phyloP scores from a whole-genome alignment of 495 filamentous ascomycete species.

The Aspergillus sclerotiicarbonarius region DNA sequence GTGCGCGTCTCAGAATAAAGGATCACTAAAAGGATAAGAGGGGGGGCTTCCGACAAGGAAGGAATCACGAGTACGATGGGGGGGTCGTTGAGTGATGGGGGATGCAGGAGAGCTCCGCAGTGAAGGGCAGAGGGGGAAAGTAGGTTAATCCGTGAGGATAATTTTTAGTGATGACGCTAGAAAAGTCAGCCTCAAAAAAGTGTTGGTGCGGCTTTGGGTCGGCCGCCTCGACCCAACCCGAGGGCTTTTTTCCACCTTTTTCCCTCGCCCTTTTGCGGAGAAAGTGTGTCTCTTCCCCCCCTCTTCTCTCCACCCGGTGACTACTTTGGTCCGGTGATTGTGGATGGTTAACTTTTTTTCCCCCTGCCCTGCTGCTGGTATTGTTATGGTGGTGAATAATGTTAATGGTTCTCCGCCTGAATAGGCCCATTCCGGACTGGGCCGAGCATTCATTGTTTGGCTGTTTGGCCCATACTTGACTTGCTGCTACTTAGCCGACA shows the following conservation, averaged over 20 bases:
- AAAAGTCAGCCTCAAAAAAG: slow-evolving; percentile 41
- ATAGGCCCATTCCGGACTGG: too few species aligned
- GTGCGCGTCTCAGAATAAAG: slow-evolving; percentile 44
- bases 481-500: too few species aligned
- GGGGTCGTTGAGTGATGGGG: slow-evolving; percentile 16
- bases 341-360: too few species aligned
- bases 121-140: slow-evolving; percentile 46
- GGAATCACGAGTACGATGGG: slow-evolving; percentile 8
- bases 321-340: too few species aligned
- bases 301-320: background rate
- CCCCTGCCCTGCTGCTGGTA: too few species aligned
- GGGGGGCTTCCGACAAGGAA: slow-evolving; percentile 23
- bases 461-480: too few species aligned
- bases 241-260: slow-evolving; percentile 20
- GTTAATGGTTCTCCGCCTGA: too few species aligned
- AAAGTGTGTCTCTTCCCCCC: slow-evolving; percentile 1
- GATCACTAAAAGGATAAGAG: slow-evolving; percentile 19
- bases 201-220: slow-evolving; percentile 27
- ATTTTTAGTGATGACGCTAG: slow-evolving; percentile 53
- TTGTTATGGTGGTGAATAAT: too few species aligned
- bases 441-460: too few species aligned
- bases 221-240: slow-evolving; percentile 26
- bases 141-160: slow-evolving; percentile 46
- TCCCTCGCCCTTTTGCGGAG: slow-evolving; percentile 8
- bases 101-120: slow-evolving; percentile 34